Evolutionary conservation across 2,329 filamentous ascomycete genomes (phyloP).

Genomic region (Diplodia mutila): DNA sequence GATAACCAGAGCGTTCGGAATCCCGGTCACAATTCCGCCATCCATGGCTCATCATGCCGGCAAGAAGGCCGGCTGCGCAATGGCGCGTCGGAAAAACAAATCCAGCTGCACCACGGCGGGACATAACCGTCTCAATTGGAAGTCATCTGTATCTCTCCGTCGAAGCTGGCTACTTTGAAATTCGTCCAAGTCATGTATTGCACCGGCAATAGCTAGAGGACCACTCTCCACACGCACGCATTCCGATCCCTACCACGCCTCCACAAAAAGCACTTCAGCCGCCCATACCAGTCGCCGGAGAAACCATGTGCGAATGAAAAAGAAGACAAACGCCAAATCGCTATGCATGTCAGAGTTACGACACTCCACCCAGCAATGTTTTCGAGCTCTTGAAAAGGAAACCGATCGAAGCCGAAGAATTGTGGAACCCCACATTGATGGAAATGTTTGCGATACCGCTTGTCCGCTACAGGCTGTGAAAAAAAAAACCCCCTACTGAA

Average conservation of each 20-base stretch:
- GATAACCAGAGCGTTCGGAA: not conserved
- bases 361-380: not conserved
- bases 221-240: not conserved
- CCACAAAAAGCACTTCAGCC: not conserved
- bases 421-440: not conserved
- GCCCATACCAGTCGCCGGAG: not conserved
- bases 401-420: not conserved
- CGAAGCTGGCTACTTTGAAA: not conserved
- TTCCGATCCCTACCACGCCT: not conserved
- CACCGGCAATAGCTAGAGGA: not conserved
- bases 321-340: constrained; percentile 2
- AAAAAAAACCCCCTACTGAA: not conserved
- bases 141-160: not conserved
- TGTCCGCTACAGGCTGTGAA: not conserved
- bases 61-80: not conserved
- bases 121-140: not conserved
- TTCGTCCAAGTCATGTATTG: not conserved
- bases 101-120: not conserved
- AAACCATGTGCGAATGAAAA: not conserved
- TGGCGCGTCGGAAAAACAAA: not conserved
- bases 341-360: constrained; percentile 6
- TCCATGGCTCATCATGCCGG: not conserved
- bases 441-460: not conserved
- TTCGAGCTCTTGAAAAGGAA: not conserved
- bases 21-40: not conserved